phyloP scores from a whole-genome alignment of 176 grass and related monocot genomes.

The Cenchrus purpureus region DNA sequence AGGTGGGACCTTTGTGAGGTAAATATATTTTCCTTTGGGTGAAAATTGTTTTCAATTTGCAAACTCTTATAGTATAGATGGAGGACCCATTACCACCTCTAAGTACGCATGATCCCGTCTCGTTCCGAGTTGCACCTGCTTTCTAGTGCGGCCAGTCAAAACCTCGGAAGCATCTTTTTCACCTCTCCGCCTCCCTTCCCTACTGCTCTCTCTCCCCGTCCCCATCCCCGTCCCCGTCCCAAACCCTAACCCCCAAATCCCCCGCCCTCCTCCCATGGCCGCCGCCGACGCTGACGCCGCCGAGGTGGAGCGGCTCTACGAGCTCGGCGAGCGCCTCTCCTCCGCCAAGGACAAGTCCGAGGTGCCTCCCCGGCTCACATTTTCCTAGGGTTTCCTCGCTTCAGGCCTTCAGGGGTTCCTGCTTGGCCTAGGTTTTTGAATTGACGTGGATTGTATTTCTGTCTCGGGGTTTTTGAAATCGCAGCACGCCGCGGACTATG shows the following conservation, averaged over 20 bases:
- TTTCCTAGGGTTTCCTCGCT: not conserved
- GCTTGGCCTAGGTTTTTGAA: conserved; percentile 45
- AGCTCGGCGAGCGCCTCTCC: conserved; percentile 89
- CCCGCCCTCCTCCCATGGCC: conserved; percentile 54
- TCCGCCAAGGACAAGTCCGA: conserved; percentile 86
- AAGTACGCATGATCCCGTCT: no score
- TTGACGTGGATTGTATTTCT: conserved; percentile 7
- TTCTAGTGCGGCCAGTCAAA: not conserved
- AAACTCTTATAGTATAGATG: no score
- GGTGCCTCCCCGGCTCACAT: conserved; percentile 39
- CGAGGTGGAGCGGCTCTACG: conserved; percentile 97
- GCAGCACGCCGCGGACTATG: conserved; percentile 87
- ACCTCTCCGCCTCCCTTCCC: conserved; percentile 8
- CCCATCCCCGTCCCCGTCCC: not conserved
- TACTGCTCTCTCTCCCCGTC: not conserved
- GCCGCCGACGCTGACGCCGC: conserved; percentile 68
- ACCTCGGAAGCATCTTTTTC: not conserved
- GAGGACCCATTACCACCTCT: no score
- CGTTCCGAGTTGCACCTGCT: no score
- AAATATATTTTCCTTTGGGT: no score
- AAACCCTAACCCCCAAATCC: conserved; percentile 58
- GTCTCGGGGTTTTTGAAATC: not conserved
- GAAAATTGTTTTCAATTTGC: no score
- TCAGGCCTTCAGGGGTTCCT: not conserved
- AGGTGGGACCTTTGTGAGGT: no score